Base-by-base conservation (phyloP, 2,329 filamentous ascomycete species). In the Colletotrichum chrysophilum region DNA sequence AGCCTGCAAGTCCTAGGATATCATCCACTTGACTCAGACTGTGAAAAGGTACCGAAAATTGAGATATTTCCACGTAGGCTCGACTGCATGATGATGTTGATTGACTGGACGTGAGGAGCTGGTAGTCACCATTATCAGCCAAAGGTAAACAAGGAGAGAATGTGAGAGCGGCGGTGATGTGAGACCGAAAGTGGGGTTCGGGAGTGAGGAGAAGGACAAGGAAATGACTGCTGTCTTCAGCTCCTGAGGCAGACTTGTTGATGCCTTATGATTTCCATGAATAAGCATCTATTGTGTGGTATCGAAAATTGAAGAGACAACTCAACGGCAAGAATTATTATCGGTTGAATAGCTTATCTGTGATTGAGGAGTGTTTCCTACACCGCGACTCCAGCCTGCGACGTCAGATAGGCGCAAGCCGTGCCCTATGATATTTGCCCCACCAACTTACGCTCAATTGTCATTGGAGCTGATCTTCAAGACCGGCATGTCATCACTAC, bases 241-340 rank as follows among this genome's bases (percentile, higher is more conserved):
- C 67, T 62, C 67, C 67, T 70, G 56, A 70, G 67, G 67, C 67
- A 70, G 13, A 70, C 26, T 48, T 61, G n/a, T 70, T 14, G 67
- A 62, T 70, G 67, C 67, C 67, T 62, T 48, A 67, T 58, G 21
- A 10, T 58, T 2, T n/a, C 38, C 32, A 68, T 18, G 16, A 28
- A 52, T 24, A 43, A 60, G 52, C 64, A 30, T 34, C 24, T 52
- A 21, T 43, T 36, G 2, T 4, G 5, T 21, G 66, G 30, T 48
- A 36, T 68, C 30, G 16, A 14, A 16, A 43, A 68, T 24, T 7
- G 1, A 30, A 43, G 7, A 38, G 52, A 58, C 2, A 14, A 43
- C 36, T n/a, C 5, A 30, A 32, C 28, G 7, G 1, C 10, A 38
- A 43, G 26, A 34, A 32, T 7, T 14, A n/a, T 16, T 6, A 3